Evolutionary conservation across 2,329 filamentous ascomycete species (phyloP), one percentile per base, ranked within the genome.

Genomic region (Apiospora aurea): DNA sequence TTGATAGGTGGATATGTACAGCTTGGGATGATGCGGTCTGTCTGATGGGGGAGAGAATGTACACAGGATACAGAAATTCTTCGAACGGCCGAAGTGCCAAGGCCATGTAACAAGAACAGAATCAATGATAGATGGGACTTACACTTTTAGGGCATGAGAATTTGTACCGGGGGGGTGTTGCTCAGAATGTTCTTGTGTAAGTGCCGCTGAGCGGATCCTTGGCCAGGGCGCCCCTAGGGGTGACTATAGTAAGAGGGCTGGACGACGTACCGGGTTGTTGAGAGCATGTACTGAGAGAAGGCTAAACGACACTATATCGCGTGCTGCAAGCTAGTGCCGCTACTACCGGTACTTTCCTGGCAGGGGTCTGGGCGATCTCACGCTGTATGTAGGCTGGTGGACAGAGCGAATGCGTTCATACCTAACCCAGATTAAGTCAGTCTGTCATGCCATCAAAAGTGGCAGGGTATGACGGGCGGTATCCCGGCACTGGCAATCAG

Each of bases 351-450:
- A 68, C 66, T 68, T 64, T 7, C 10, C 18, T 11, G 34, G 57
- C 57, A 10, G 34, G 57, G 66, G 66, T 47, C 66, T 68, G 41
- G 41, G 66, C 66, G 43, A 18, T 29, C 41, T 29, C n/a, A 44
- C 26, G 66, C 18, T 41, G 57, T 34, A 41, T 41, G 57, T 34
- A 41, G 29, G 57, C 34, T 64, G 57, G 57, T n/a, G 29, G 18
- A 10, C 34, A 41, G 57, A 41, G 53, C 29, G 29, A 38, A 61
- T 8, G 18, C n/a, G 57, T 64, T 64, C 41, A 64, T 14, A 64
- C 57, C 57, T 64, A 64, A 64, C 34, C 57, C 57, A 64, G 57
- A 38, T 64, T 64, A 64, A 64, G 21, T 64, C 29, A 64, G 57
- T 64, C 21, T 64, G 57, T 41, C 57, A 64, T 64, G 34, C 57